Evolutionary conservation across 1,284 basidiomycete genomes (phyloP).

Genomic region (Ustanciosporium gigantosporum): DNA sequence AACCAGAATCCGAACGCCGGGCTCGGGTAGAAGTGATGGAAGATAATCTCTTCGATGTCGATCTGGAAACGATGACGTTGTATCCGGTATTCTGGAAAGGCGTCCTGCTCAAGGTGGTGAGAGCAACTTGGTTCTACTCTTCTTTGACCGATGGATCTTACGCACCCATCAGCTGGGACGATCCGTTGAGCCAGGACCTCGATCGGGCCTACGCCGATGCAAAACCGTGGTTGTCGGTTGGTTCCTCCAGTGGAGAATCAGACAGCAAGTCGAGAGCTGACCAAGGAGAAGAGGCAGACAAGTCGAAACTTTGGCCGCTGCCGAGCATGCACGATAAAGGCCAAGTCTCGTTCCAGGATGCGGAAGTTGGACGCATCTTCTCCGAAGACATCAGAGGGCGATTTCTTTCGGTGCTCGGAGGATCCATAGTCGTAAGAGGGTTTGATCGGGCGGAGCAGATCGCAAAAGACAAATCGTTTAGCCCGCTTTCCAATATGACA

Average conservation of each 20-base stretch:
- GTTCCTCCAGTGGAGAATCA: not conserved
- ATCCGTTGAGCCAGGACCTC: constrained; percentile 56
- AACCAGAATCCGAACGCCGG: constrained; percentile 33
- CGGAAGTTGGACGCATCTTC: constrained; percentile 60
- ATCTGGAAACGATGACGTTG: constrained; percentile 53
- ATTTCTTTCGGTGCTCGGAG: constrained; percentile 49
- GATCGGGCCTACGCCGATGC: constrained; percentile 60
- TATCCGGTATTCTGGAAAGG: constrained; percentile 62
- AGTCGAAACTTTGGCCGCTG: constrained; percentile 35
- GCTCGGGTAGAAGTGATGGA: constrained; percentile 54
- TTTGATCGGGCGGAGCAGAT: constrained; percentile 45
- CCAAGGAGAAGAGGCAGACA: constrained; percentile 15
- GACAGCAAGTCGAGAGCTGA: not conserved
- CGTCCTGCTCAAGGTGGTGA: constrained; percentile 55
- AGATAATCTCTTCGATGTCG: constrained; percentile 58
- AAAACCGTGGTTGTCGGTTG: constrained; percentile 51
- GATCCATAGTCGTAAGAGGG: constrained; percentile 51
- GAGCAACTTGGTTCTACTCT: constrained; percentile 62
- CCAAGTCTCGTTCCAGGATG: constrained; percentile 52
- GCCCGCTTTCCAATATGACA: constrained; percentile 15
- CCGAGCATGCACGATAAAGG: constrained; percentile 54
- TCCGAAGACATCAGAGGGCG: constrained; percentile 41
- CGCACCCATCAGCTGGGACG: constrained; percentile 51
- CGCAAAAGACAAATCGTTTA: constrained; percentile 23
- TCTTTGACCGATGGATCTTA: constrained; percentile 42